Base-by-base conservation (phyloP, 2,329 filamentous ascomycete genomes). In the Myriosclerotinia duriaeana region DNA sequence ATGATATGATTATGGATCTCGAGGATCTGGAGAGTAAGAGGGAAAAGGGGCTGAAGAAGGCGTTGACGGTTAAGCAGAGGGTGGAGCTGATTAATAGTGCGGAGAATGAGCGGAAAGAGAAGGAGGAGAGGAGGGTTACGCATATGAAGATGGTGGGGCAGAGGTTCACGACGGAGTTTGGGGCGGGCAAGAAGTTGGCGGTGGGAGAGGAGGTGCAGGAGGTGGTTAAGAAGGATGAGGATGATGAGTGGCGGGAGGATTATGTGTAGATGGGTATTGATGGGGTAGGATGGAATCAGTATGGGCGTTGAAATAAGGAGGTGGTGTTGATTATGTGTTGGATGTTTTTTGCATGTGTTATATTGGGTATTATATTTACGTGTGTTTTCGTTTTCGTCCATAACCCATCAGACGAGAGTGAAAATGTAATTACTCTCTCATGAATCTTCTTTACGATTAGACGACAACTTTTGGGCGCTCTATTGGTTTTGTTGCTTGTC, bases 1-100 rank as follows among this genome's bases (percentile, higher is more conserved):
- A 36, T 26, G 62, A 65, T 48, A 65, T 65, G 62, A 42, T 65
- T 2, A 55, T 58, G 52, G 62, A 65, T 50, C 34, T 65, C 2
- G 42, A 58, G 30, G 62, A 65, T 65, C n/a, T 65, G 8, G 40
- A 59, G 12, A 44, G 7, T 1, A 64, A 44, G 40, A 20, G 8
- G 17, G 9, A 30, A 20, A 9, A 42, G 1, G 8, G 14, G 22
- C 8, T 8, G 17, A 17, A 22, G 50, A 55, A 34, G 36, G 14
- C 40, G 5, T 6, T n/a, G 17, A 42, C 1, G 17, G 12, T 12
- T 5, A 34, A 1, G 15, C 5, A 11, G 6, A 34, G 22, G 20
- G 36, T 11, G 48, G 17, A 30, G 38, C 26, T 30, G 36, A 38
- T 20, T 15, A 26, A 22, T 7, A 9, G 22, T 12, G 22, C 17